These are phyloP conservation scores for Stephania cephalantha DNA, from an alignment of 164 flowering plant species.

Conservation along the genomic window DNA sequence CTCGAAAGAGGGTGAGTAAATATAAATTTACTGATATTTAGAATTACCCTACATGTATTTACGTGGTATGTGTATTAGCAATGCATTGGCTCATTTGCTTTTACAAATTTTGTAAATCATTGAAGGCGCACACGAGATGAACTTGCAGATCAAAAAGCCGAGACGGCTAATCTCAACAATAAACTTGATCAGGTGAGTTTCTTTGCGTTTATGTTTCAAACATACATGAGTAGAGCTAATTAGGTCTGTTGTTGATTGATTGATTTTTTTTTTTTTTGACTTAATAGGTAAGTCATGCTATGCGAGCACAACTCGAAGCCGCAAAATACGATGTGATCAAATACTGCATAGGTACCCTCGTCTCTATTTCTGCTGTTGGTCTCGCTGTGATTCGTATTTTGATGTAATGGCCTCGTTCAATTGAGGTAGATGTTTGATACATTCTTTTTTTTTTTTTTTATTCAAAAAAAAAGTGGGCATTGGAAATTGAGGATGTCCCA, in stretches of 20 bases:
- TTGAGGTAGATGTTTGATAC: neutral
- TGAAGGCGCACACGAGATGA: constrained; percentile 59
- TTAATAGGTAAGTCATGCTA: constrained; percentile 54
- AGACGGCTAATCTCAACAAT: constrained; percentile 48
- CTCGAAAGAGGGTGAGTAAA: constrained; percentile 56
- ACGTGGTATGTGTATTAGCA: too few relatives aligned
- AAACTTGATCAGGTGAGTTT: constrained; percentile 52
- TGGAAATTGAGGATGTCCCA: too few relatives aligned
- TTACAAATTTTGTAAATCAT: neutral
- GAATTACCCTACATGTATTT: too few relatives aligned
- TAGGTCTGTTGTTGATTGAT: neutral
- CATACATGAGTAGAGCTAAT: neutral
- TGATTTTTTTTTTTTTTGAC: neutral
- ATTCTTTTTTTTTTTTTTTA: too few relatives aligned
- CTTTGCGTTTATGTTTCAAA: too few relatives aligned
- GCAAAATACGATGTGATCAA: constrained; percentile 68
- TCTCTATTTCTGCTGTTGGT: constrained; percentile 59
- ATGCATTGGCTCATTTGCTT: neutral
- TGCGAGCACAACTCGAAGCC: constrained; percentile 56
- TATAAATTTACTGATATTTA: too few relatives aligned
- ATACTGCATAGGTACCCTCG: constrained; percentile 64
- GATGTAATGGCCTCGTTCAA: constrained; percentile 10
- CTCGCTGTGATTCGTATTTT: constrained; percentile 48
- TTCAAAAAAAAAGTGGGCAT: too few relatives aligned
- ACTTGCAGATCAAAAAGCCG: constrained; percentile 51